Evolutionary conservation across 306 rosid genomes (phyloP).

Genomic region (Cucumis hystrix): DNA sequence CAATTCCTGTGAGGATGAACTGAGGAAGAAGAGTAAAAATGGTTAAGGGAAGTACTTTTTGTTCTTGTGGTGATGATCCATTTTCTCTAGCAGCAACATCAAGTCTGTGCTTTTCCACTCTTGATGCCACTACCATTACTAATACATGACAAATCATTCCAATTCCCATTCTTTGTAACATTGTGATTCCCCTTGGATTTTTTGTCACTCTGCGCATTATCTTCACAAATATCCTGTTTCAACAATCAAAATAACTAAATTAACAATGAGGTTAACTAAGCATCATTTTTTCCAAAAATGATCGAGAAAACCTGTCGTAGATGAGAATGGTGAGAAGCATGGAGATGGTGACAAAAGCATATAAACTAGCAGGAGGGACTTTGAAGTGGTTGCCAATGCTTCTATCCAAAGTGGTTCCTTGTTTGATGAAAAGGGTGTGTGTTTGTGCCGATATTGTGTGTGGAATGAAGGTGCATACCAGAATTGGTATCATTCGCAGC

Average conservation of each 20-base stretch:
- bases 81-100: constrained; percentile 36
- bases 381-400: constrained; percentile 36
- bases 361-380: constrained; percentile 73
- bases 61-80: constrained; percentile 8
- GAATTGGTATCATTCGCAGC: constrained; percentile 53
- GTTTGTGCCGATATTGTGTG: constrained; percentile 61
- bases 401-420: constrained; percentile 75
- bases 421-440: constrained; percentile 68
- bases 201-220: constrained; percentile 44
- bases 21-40: constrained; percentile 69
- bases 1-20: constrained; percentile 57
- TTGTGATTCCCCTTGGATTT: constrained; percentile 71
- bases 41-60: constrained; percentile 29
- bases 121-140: constrained; percentile 49
- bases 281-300: too few relatives aligned
- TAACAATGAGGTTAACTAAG: too few relatives aligned
- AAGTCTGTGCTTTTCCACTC: constrained; percentile 51
- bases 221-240: constrained; percentile 33
- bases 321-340: constrained; percentile 60
- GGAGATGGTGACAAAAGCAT: constrained; percentile 50
- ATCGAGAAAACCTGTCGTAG: constrained; percentile 29
- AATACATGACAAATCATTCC: constrained; percentile 56
- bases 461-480: constrained; percentile 55
- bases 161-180: constrained; percentile 71
- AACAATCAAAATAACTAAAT: background rate